Evolutionary conservation across 2,329 filamentous ascomycete species (phyloP).

Genomic region (Aspergillus sp.): DNA sequence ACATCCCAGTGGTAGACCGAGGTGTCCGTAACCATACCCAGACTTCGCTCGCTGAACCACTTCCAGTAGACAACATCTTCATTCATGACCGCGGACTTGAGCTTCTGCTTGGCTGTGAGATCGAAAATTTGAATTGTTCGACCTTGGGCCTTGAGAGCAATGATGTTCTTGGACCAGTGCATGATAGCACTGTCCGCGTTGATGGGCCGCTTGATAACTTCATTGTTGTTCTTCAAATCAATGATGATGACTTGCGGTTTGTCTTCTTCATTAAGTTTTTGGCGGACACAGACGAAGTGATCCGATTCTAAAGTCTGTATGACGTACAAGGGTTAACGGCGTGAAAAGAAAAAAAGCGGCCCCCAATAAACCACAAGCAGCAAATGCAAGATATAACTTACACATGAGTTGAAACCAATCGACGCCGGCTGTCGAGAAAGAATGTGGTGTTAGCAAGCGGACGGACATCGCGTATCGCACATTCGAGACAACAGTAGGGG

Average conservation of each 20-base stretch:
- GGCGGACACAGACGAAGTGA: conserved; percentile 91
- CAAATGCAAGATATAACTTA: conserved; percentile 48
- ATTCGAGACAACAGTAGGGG: conserved; percentile 1
- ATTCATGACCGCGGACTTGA: conserved; percentile 94
- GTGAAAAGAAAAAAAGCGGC: neutral
- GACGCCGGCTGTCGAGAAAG: conserved; percentile 57
- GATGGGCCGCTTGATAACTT: conserved; percentile 90
- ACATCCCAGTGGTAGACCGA: conserved; percentile 98
- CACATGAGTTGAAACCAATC: conserved; percentile 86
- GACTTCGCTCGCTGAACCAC: conserved; percentile 87
- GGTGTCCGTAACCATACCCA: conserved; percentile 87
- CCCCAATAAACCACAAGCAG: neutral
- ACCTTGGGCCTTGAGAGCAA: conserved; percentile 91
- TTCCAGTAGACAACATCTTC: conserved; percentile 99
- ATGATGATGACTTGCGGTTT: conserved; percentile 95
- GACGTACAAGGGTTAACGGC: conserved; percentile 22
- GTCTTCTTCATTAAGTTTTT: conserved; percentile 81
- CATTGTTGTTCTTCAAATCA: conserved; percentile 96
- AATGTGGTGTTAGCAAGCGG: conserved; percentile 27
- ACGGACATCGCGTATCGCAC: neutral
- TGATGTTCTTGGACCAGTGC: conserved; percentile 96
- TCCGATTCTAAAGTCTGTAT: conserved; percentile 94
- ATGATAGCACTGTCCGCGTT: conserved; percentile 99
- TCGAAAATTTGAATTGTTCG: conserved; percentile 98
- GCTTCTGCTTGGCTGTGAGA: conserved; percentile 85